phyloP scores from a whole-genome alignment of 2,329 filamentous ascomycete species.

The Calonectria henricotiae region DNA sequence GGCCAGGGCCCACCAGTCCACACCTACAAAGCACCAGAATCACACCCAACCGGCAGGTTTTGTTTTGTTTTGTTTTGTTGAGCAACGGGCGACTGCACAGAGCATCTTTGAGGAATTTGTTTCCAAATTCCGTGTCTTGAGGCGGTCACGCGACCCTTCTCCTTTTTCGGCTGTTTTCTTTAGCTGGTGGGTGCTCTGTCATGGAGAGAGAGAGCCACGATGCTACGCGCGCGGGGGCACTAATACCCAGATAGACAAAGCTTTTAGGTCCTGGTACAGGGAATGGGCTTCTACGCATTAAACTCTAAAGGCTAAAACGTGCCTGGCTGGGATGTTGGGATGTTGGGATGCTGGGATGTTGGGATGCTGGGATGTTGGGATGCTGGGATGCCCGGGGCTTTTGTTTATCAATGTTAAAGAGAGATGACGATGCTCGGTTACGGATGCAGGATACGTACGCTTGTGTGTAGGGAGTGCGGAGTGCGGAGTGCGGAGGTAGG shows the following conservation, averaged over 20 bases:
- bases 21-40: neutral
- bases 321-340: neutral
- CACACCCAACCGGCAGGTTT: neutral
- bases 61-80: neutral
- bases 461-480: too few relatives aligned
- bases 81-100: neutral
- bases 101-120: neutral
- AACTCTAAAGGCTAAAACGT: constrained; percentile 7
- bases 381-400: too few relatives aligned
- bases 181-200: neutral
- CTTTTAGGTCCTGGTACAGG: neutral
- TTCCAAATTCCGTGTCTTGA: neutral
- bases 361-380: neutral
- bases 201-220: neutral
- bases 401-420: neutral
- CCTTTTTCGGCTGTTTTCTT: neutral
- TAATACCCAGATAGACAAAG: neutral
- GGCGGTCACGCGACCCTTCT: neutral
- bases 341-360: neutral
- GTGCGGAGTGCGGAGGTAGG: too few relatives aligned
- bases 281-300: neutral
- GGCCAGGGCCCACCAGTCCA: neutral
- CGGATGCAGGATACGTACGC: too few relatives aligned
- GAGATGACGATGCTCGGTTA: neutral
- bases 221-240: neutral